Percentiles rank a stretch among this genome's conserved stretches.
These are phyloP conservation scores for Zygoascus meyerae DNA, from an alignment of 1,139 yeast species.

Conservation along the genomic window DNA sequence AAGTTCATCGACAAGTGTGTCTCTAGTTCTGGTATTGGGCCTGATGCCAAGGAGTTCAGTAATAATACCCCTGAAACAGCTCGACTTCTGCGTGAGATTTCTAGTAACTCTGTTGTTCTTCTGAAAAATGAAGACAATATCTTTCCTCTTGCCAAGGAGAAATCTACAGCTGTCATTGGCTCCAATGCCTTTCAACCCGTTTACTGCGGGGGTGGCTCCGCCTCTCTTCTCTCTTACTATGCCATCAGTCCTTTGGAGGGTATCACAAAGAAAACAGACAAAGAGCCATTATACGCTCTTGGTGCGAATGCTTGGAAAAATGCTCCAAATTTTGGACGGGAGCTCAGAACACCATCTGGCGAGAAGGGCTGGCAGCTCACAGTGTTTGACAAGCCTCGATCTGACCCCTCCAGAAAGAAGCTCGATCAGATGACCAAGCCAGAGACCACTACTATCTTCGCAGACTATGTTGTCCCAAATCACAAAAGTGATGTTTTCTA, in stretches of 20 bases:
- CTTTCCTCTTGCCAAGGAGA: conserved; percentile 40
- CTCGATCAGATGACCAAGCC: conserved; percentile 37
- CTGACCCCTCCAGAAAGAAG: conserved; percentile 32
- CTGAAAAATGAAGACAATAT: conserved; percentile 45
- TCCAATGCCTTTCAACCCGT: conserved; percentile 44
- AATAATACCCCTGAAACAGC: conserved; percentile 45
- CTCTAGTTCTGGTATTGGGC: conserved; percentile 40
- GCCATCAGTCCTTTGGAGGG: conserved; percentile 44
- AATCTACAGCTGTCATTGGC: conserved; percentile 46
- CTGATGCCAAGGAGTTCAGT: conserved; percentile 37
- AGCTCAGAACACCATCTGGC: conserved; percentile 32
- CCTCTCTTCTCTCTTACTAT: conserved; percentile 43
- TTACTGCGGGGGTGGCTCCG: conserved; percentile 51
- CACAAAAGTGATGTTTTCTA: conserved; percentile 31
- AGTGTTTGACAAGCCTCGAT: conserved; percentile 40
- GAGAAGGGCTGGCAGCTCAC: conserved; percentile 38
- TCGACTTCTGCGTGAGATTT: conserved; percentile 42
- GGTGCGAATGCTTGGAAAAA: conserved; percentile 37
- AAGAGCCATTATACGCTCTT: conserved; percentile 32
- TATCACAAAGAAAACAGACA: conserved; percentile 32
- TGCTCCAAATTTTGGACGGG: conserved; percentile 35
- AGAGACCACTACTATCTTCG: conserved; percentile 40
- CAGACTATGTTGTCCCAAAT: conserved; percentile 42
- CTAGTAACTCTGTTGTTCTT: conserved; percentile 46
- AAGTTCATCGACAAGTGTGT: conserved; percentile 42